Conservation (phyloP, 2,329 filamentous ascomycete species). For the Hyphodiscus sp. region DNA sequence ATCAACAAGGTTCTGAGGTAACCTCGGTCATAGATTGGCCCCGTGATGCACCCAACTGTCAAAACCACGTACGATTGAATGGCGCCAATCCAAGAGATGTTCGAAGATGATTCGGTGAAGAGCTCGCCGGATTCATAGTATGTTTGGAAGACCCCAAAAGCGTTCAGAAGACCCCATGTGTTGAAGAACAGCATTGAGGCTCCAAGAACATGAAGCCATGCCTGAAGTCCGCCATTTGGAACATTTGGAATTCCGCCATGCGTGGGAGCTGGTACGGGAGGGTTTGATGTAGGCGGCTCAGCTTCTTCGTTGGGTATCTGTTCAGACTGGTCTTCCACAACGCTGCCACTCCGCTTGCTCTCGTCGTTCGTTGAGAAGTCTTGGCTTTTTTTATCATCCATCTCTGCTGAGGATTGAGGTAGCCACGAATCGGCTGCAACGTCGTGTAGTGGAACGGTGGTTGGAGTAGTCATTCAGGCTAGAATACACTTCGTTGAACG, state of each 20-base stretch:
- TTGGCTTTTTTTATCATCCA: neutral
- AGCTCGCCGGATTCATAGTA: neutral
- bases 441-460: too few relatives aligned
- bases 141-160: constrained; percentile 36
- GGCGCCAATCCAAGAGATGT: constrained; percentile 53
- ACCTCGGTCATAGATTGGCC: constrained; percentile 53
- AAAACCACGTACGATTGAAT: constrained; percentile 43
- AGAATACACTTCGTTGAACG: too few relatives aligned
- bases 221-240: constrained; percentile 42
- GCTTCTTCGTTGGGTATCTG: neutral
- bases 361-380: neutral
- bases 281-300: neutral
- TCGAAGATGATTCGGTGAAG: constrained; percentile 32
- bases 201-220: constrained; percentile 48
- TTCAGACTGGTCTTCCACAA: neutral
- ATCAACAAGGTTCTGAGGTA: constrained; percentile 50
- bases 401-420: too few relatives aligned
- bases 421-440: too few relatives aligned
- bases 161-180: constrained; percentile 40
- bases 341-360: neutral
- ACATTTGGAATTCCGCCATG: constrained; percentile 29
- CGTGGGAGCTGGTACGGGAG: neutral
- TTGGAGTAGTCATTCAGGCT: too few relatives aligned
- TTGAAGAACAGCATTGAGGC: constrained; percentile 48
- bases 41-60: constrained; percentile 48